Conservation (phyloP, 139 green algal genomes). For the Choricystis sp. region DNA sequence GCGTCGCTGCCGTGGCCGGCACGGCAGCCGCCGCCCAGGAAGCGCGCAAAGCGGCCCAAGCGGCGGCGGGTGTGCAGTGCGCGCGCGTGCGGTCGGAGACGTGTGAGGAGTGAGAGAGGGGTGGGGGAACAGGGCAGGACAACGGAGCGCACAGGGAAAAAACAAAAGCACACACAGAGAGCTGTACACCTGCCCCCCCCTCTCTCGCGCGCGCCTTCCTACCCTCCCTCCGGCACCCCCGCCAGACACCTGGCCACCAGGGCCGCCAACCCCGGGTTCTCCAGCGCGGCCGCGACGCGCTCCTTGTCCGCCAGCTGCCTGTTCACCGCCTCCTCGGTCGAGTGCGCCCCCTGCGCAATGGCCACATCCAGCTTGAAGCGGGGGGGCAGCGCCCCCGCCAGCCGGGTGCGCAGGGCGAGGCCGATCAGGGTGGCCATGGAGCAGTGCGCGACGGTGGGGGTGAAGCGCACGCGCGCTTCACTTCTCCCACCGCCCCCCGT, state of each 20-base stretch:
- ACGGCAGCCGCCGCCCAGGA: no score
- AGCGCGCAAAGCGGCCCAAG: no score
- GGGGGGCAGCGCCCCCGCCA: conserved; percentile 60
- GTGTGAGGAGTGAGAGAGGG: no score
- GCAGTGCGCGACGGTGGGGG: conserved; percentile 86
- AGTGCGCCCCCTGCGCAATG: conserved; percentile 64
- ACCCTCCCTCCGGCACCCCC: background rate
- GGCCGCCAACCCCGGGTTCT: conserved; percentile 82
- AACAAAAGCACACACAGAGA: no score
- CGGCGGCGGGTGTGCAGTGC: no score
- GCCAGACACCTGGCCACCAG: conserved; percentile 83
- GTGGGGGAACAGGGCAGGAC: no score
- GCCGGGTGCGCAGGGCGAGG: conserved; percentile 83
- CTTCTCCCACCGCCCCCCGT: conserved; percentile 32
- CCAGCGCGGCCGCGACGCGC: conserved; percentile 85
- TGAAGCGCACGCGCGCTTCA: conserved; percentile 53
- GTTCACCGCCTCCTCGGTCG: conserved; percentile 83
- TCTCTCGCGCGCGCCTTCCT: no score
- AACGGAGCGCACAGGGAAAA: no score
- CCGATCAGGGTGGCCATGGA: conserved; percentile 98
- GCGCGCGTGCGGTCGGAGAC: no score
- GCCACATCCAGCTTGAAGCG: conserved; percentile 79
- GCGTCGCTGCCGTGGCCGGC: no score
- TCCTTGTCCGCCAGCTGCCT: conserved; percentile 99
- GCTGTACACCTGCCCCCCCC: no score